Evolutionary conservation across 208 protist genomes (phyloP).

Genomic region (Naegleria fowleri): DNA sequence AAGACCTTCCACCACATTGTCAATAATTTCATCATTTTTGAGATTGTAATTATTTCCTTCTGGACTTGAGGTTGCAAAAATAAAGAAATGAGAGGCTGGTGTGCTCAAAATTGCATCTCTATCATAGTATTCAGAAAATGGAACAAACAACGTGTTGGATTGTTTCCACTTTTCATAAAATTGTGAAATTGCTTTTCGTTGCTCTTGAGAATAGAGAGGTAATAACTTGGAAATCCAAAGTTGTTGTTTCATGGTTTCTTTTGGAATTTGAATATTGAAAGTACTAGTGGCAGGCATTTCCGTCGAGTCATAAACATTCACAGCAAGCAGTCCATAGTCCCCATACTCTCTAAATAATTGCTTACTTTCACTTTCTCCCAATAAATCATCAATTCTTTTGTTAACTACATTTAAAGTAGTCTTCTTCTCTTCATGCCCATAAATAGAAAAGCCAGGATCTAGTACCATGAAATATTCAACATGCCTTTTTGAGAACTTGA

Average conservation of each 20-base stretch:
- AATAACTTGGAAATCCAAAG: background rate
- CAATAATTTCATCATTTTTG: background rate
- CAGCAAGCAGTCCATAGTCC: background rate
- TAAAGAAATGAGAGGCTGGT: background rate
- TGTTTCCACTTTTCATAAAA: no score
- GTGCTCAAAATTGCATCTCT: no score
- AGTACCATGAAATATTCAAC: background rate
- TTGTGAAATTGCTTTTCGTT: no score
- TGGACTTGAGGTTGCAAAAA: background rate
- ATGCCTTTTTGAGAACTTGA: background rate
- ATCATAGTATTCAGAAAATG: no score
- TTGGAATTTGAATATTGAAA: background rate
- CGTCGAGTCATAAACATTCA: background rate
- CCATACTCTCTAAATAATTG: background rate
- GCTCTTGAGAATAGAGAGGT: background rate
- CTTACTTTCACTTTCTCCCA: background rate
- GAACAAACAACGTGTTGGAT: no score
- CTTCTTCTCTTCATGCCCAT: background rate
- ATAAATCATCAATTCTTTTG: background rate
- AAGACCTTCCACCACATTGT: background rate
- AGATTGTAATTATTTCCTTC: background rate
- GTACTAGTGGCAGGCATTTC: background rate
- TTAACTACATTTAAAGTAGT: background rate
- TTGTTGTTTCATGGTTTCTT: background rate
- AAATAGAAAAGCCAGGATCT: background rate